Evolutionary conservation across 768 basidiomycete species (phyloP).

Genomic region (Crucibulum laeve): DNA sequence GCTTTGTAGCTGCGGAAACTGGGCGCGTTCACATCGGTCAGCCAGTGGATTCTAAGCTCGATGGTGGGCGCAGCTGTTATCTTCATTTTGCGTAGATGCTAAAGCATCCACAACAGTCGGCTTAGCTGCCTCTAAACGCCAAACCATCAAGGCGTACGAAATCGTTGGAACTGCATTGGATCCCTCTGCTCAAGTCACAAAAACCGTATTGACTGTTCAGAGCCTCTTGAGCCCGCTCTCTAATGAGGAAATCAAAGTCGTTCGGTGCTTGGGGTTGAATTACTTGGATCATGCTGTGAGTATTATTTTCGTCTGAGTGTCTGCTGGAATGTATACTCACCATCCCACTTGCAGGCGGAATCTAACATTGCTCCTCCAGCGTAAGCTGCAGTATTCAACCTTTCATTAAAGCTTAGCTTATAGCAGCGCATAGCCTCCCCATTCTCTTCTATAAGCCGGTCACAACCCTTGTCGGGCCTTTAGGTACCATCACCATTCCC

Average conservation of each 20-base stretch:
- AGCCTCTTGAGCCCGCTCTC: conserved; percentile 67
- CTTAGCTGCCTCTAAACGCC: conserved; percentile 44
- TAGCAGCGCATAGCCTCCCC: conserved; percentile 43
- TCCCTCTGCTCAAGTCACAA: conserved; percentile 58
- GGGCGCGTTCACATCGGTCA: conserved; percentile 72
- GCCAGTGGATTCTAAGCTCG: conserved; percentile 62
- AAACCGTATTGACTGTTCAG: conserved; percentile 63
- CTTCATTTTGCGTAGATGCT: not conserved
- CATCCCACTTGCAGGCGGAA: conserved; percentile 46
- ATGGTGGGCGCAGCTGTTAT: conserved; percentile 38
- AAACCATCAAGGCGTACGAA: conserved; percentile 63
- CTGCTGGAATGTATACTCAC: conserved; percentile 1
- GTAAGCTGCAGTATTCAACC: conserved; percentile 28
- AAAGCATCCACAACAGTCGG: conserved; percentile 43
- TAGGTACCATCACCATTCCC: conserved; percentile 62
- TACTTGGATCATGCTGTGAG: conserved; percentile 80
- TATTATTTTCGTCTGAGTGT: conserved; percentile 5
- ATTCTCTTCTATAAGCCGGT: conserved; percentile 79
- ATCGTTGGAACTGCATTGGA: conserved; percentile 70
- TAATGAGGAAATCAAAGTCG: conserved; percentile 60
- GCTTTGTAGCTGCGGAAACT: conserved; percentile 77
- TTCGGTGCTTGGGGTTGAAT: conserved; percentile 77
- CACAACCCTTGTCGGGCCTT: conserved; percentile 65
- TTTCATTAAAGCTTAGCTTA: not conserved
- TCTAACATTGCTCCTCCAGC: conserved; percentile 57